Evolutionary conservation across 768 basidiomycete species (phyloP).

Genomic region (Boletales sp.): DNA sequence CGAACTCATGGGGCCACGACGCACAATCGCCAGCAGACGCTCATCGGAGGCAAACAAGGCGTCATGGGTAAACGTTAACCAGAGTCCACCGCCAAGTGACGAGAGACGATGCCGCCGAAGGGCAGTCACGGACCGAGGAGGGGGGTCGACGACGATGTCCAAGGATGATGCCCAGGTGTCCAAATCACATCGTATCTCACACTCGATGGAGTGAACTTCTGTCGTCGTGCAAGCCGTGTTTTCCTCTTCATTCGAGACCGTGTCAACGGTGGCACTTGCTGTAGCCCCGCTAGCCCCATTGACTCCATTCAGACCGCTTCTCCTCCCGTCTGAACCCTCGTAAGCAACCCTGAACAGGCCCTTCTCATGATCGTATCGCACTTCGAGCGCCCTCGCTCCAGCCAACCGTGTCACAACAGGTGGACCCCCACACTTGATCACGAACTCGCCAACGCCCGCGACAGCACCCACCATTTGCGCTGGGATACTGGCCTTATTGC

Average conservation of each 20-base stretch:
- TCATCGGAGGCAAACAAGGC: slow-evolving; percentile 75
- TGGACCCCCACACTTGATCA: slow-evolving; percentile 93
- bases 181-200: slow-evolving; percentile 87
- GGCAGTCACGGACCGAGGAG: slow-evolving; percentile 78
- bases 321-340: slow-evolving; percentile 56
- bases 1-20: slow-evolving; percentile 55
- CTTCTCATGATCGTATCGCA: slow-evolving; percentile 87
- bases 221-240: slow-evolving; percentile 11
- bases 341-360: slow-evolving; percentile 82
- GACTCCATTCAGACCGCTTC: slow-evolving; percentile 24
- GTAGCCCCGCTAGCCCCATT: slow-evolving; percentile 15
- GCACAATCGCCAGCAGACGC: slow-evolving; percentile 67
- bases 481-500: slow-evolving; percentile 85
- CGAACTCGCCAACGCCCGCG: slow-evolving; percentile 92
- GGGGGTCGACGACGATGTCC: slow-evolving; percentile 91
- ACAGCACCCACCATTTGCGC: slow-evolving; percentile 88
- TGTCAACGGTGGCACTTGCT: not conserved
- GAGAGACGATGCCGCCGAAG: slow-evolving; percentile 86
- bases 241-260: slow-evolving; percentile 17
- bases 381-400: slow-evolving; percentile 68
- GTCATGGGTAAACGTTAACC: slow-evolving; percentile 91
- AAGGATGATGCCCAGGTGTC: slow-evolving; percentile 84
- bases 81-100: slow-evolving; percentile 84
- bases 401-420: slow-evolving; percentile 84
- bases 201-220: slow-evolving; percentile 62